A percentile compares a stretch with the other conserved stretches of the same genome.
phyloP scores from a whole-genome alignment of 2,329 filamentous ascomycete species.

The Monosporascus sp. region DNA sequence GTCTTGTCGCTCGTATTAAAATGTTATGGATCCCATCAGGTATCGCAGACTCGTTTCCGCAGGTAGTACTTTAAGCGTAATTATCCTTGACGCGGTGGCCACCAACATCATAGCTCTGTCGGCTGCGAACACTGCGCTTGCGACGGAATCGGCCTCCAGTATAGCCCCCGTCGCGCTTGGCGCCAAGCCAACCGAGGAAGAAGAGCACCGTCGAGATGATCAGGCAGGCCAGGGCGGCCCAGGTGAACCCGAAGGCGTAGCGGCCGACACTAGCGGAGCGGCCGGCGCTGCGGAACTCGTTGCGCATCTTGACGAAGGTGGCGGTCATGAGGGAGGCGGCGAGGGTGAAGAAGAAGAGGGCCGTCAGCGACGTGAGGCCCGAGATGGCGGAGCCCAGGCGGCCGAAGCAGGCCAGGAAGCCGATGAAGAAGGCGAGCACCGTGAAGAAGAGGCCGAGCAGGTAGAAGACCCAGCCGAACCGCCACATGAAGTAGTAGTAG shows the following conservation, averaged over 20 bases:
- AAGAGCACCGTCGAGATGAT: conserved; percentile 64
- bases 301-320: conserved; percentile 62
- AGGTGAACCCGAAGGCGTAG: conserved; percentile 72
- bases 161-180: conserved; percentile 32
- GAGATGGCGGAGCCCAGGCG: conserved; percentile 65
- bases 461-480: conserved; percentile 91
- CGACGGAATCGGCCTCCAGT: conserved; percentile 40
- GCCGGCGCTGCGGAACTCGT: conserved; percentile 53
- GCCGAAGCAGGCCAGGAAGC: conserved; percentile 64
- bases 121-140: conserved; percentile 45
- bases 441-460: conserved; percentile 79
- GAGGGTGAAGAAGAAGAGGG: conserved; percentile 64
- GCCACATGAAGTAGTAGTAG: conserved; percentile 75
- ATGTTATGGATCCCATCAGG: not conserved
- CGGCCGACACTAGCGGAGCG: conserved; percentile 56
- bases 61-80: conserved; percentile 44
- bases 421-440: conserved; percentile 59
- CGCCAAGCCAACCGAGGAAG: conserved; percentile 53
- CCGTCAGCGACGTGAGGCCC: conserved; percentile 49
- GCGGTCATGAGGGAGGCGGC: conserved; percentile 68
- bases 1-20: not conserved
- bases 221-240: conserved; percentile 63
- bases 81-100: conserved; percentile 65
- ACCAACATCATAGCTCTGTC: conserved; percentile 49
- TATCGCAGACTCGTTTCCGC: not conserved